Percentiles rank a stretch among this genome's conserved stretches.
Evolutionary conservation across 805 yeast genomes (phyloP).

Genomic region (Lipomyces lipofer): DNA sequence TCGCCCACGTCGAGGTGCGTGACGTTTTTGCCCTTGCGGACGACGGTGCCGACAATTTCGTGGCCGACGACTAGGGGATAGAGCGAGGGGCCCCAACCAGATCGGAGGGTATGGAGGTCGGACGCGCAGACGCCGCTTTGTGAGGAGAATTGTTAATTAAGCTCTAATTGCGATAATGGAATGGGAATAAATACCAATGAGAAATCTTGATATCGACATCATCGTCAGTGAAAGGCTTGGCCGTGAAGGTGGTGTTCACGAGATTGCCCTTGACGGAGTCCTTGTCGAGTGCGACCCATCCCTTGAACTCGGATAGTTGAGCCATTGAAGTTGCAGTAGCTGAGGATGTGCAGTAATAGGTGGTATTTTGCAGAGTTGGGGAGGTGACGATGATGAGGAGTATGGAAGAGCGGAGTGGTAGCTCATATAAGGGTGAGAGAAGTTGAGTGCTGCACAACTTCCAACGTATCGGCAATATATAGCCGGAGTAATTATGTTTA

Average conservation of each 20-base stretch:
- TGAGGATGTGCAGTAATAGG: too few species aligned
- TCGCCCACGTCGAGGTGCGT: slow-evolving; percentile 58
- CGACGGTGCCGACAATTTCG: slow-evolving; percentile 42
- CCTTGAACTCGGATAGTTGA: too few species aligned
- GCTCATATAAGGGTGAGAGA: too few species aligned
- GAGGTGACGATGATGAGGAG: too few species aligned
- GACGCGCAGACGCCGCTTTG: slow-evolving; percentile 52
- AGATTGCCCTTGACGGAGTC: slow-evolving; percentile 13
- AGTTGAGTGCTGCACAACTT: too few species aligned
- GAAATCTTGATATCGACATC: slow-evolving; percentile 17
- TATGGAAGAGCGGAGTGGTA: too few species aligned
- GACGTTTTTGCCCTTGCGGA: slow-evolving; percentile 54
- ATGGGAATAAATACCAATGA: slow-evolving; percentile 6
- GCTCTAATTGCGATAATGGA: too few species aligned
- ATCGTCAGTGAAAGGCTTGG: slow-evolving; percentile 17
- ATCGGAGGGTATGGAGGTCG: slow-evolving; percentile 53
- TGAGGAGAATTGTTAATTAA: too few species aligned
- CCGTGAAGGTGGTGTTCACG: slow-evolving; percentile 2
- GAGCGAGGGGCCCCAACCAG: slow-evolving; percentile 49
- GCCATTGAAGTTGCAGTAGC: too few species aligned
- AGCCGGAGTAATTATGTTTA: too few species aligned
- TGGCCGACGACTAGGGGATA: slow-evolving; percentile 51
- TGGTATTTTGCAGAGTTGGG: too few species aligned
- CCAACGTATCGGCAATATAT: too few species aligned
- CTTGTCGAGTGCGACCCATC: slow-evolving; percentile 10